A percentile compares a stretch with the other conserved stretches of the same genome.
These are phyloP conservation scores for Fusarium tanahbumbuense DNA, from an alignment of 2,329 filamentous ascomycete species.

Conservation along the genomic window DNA sequence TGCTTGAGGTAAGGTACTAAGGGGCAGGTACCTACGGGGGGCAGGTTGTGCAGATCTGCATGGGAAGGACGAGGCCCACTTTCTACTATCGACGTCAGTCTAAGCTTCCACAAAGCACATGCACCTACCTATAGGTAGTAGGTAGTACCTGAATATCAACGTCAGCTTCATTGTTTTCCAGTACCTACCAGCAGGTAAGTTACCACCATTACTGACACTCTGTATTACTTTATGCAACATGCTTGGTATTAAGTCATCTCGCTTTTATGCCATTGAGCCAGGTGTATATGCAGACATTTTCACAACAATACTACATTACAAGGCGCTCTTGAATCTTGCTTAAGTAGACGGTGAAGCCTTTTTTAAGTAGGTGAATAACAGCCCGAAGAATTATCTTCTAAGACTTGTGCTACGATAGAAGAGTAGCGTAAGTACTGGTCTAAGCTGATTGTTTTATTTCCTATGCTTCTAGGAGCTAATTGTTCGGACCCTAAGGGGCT, in stretches of 20 bases:
- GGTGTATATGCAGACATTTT: background rate
- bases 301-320: background rate
- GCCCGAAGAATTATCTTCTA: too few species aligned
- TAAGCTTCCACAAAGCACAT: too few species aligned
- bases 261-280: background rate
- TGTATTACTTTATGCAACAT: background rate
- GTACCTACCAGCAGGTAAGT: background rate
- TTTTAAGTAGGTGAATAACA: too few species aligned
- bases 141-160: background rate
- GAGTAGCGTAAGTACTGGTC: too few species aligned
- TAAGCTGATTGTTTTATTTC: too few species aligned
- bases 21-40: background rate
- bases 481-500: background rate
- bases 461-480: too few species aligned
- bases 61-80: constrained; percentile 22
- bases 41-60: background rate
- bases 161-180: background rate
- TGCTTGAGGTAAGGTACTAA: background rate
- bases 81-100: constrained; percentile 20
- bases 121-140: too few species aligned
- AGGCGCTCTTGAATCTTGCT: too few species aligned
- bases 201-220: background rate
- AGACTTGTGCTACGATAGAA: too few species aligned
- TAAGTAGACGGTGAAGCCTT: too few species aligned
- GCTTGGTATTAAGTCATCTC: too few species aligned